phyloP scores from a whole-genome alignment of 1,284 basidiomycete genomes.

The Ganoderma lingzhi region DNA sequence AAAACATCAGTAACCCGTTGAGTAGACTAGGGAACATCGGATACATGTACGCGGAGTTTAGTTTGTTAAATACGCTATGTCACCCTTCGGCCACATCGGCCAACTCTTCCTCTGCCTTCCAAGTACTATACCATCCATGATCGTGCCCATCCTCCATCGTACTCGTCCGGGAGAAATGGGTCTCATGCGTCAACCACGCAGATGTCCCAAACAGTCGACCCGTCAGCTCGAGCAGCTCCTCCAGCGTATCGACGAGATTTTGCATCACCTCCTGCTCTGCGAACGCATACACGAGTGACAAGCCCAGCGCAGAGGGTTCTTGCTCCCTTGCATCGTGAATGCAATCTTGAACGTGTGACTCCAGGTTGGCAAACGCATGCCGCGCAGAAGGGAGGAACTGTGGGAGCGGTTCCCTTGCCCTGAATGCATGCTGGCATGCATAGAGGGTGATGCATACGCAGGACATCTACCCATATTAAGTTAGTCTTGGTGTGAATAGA shows the following conservation, averaged over 20 bases:
- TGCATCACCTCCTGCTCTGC: conserved; percentile 55
- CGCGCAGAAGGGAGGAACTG: conserved; percentile 59
- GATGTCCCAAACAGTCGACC: conserved; percentile 56
- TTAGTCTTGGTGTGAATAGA: not conserved
- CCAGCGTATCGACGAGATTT: conserved; percentile 53
- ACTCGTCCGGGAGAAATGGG: conserved; percentile 34
- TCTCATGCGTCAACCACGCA: conserved; percentile 48
- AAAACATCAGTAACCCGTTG: not conserved
- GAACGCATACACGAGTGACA: conserved; percentile 52
- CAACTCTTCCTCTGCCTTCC: conserved; percentile 34
- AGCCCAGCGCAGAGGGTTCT: conserved; percentile 44
- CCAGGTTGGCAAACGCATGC: conserved; percentile 48
- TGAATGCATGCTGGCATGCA: conserved; percentile 59
- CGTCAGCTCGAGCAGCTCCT: conserved; percentile 50
- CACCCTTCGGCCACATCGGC: not conserved
- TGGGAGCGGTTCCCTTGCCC: conserved; percentile 55
- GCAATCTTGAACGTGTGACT: conserved; percentile 47
- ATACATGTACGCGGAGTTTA: not conserved
- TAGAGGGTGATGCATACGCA: conserved; percentile 57
- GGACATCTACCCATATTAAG: conserved; percentile 45
- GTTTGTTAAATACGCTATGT: not conserved
- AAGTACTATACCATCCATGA: conserved; percentile 42
- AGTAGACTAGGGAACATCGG: not conserved
- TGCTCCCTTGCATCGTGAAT: conserved; percentile 42
- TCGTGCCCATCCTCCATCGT: conserved; percentile 36